phyloP scores from a whole-genome alignment of 176 grass and related monocot genomes.

The Aegilops umbellulata region DNA sequence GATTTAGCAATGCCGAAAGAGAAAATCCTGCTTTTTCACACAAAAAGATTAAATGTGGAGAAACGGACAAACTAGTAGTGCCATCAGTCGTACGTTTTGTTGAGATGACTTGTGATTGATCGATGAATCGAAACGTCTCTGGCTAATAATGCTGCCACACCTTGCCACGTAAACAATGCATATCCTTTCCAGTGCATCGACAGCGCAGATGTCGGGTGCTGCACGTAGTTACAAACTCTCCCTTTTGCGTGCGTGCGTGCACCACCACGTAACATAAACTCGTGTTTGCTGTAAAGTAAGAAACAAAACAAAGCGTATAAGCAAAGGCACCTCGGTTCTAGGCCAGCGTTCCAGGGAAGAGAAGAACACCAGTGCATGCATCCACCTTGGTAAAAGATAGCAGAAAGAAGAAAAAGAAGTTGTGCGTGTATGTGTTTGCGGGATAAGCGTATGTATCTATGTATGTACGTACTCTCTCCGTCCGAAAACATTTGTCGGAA shows the following conservation, averaged over 20 bases:
- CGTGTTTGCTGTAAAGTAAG: no score
- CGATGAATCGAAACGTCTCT: neutral
- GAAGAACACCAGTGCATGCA: no score
- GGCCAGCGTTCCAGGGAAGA: no score
- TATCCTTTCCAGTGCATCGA: neutral
- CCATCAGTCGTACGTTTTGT: neutral
- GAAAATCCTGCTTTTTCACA: no score
- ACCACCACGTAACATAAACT: neutral
- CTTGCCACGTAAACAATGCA: neutral
- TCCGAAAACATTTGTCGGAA: no score
- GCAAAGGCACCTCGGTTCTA: no score
- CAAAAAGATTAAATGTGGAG: neutral
- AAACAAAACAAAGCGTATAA: neutral
- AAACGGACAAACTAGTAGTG: neutral
- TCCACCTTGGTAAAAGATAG: no score
- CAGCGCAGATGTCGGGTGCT: neutral
- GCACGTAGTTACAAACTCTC: neutral
- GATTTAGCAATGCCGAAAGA: no score
- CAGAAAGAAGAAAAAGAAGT: no score
- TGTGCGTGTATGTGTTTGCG: no score
- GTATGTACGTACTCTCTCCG: no score
- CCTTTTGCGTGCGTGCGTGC: neutral
- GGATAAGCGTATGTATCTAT: no score
- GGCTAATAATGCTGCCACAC: neutral
- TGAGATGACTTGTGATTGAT: neutral